Conservation (phyloP, 73 alveolate genomes). For the Paramecium pentaurelia region DNA sequence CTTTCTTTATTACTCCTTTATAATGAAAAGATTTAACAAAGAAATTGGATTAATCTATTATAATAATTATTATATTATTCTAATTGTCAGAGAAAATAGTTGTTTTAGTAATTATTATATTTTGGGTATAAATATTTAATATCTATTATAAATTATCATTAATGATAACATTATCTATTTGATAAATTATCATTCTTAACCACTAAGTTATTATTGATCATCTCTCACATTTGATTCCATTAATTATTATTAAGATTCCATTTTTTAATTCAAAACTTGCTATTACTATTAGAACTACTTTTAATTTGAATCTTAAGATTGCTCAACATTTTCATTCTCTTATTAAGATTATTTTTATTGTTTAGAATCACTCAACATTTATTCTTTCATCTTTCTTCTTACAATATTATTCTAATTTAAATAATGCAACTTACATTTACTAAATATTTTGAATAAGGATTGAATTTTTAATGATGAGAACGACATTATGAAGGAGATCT, state of each 20-base stretch:
- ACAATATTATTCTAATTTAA: constrained; percentile 13
- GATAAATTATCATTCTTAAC: not conserved
- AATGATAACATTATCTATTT: not conserved
- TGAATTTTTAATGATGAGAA: constrained; percentile 41
- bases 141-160: not conserved
- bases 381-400: constrained; percentile 24
- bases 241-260: not conserved
- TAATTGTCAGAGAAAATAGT: not conserved
- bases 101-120: not conserved
- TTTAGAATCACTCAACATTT: not conserved
- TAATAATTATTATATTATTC: too few species aligned
- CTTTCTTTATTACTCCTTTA: too few species aligned
- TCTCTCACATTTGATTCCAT: not conserved
- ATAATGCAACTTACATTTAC: not conserved
- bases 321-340: not conserved
- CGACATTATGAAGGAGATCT: constrained; percentile 35
- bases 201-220: not conserved
- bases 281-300: not conserved
- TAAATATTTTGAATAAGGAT: constrained; percentile 38
- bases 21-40: too few species aligned
- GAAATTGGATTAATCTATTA: too few species aligned
- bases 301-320: not conserved
- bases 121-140: not conserved
- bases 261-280: not conserved
- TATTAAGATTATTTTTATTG: not conserved